Evolutionary conservation across 192 early-diverging fungal genomes (phyloP).

Genomic region (Coemansia nantahalensis): DNA sequence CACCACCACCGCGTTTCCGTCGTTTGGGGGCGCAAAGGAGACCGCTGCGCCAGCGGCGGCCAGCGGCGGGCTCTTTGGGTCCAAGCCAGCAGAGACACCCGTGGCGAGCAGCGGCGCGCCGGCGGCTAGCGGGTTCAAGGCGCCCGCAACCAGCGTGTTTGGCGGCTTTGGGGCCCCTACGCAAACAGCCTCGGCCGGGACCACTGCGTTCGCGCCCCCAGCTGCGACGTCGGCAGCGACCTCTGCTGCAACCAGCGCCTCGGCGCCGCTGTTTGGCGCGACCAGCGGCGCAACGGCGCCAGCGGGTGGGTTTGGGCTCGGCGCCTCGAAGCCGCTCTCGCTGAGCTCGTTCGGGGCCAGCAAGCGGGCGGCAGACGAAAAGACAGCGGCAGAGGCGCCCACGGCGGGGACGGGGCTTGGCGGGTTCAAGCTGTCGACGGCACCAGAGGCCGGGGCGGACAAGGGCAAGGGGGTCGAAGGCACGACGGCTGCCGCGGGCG

Average conservation of each 20-base stretch:
- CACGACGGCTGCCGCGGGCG: neutral
- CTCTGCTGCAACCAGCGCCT: too few species aligned
- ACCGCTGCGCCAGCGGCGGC: neutral
- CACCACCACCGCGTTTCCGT: too few species aligned
- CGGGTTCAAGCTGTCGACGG: slow-evolving; percentile 40
- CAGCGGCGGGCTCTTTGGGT: neutral
- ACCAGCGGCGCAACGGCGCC: slow-evolving; percentile 5
- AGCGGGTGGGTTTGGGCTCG: too few species aligned
- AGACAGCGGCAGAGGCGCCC: slow-evolving; percentile 15
- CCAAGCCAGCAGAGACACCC: slow-evolving; percentile 9
- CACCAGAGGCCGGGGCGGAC: slow-evolving; percentile 15
- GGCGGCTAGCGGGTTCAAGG: slow-evolving; percentile 13
- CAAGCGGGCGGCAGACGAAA: slow-evolving; percentile 13
- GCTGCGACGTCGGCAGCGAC: too few species aligned
- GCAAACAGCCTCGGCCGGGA: too few species aligned
- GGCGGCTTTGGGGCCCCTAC: too few species aligned
- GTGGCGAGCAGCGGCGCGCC: slow-evolving; percentile 4
- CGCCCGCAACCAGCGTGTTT: neutral
- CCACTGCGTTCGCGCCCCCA: too few species aligned
- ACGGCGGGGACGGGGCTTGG: slow-evolving; percentile 44
- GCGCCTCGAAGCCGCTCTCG: too few species aligned
- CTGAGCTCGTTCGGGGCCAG: too few species aligned
- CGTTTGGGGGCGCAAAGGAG: too few species aligned
- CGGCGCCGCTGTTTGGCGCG: too few species aligned
- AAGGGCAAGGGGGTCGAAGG: neutral